phyloP scores from a whole-genome alignment of 345 rosid species.

The Salix suchowensis region DNA sequence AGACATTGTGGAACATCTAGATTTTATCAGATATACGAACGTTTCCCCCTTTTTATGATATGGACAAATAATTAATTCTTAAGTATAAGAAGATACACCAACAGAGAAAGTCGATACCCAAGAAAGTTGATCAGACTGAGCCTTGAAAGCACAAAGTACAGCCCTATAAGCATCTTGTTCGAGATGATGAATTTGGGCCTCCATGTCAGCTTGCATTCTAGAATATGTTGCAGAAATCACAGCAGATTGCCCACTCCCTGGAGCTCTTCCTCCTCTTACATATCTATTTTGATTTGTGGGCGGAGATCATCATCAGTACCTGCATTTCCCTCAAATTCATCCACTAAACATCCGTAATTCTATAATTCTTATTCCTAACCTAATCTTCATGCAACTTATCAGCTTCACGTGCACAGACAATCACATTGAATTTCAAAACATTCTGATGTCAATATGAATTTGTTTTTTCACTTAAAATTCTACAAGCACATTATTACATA shows the following conservation, averaged over 20 bases:
- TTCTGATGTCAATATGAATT: neutral
- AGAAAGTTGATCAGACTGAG: conserved; percentile 94
- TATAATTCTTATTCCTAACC: neutral
- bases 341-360: neutral
- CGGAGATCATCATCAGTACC: conserved; percentile 48
- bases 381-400: neutral
- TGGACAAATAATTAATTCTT: neutral
- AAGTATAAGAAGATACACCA: neutral
- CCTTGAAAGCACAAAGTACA: conserved; percentile 92
- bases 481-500: neutral
- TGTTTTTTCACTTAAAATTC: neutral
- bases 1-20: neutral
- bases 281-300: conserved; percentile 33
- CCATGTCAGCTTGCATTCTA: conserved; percentile 55
- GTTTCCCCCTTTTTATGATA: neutral
- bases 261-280: conserved; percentile 27
- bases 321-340: conserved; percentile 2
- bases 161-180: conserved; percentile 97
- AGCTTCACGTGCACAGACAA: neutral
- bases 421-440: neutral
- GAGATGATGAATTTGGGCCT: conserved; percentile 80
- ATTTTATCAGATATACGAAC: neutral
- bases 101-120: conserved; percentile 56
- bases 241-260: conserved; percentile 38
- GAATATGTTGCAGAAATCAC: conserved; percentile 36